phyloP scores from a whole-genome alignment of 257 asterid genomes.

The Solanum pinnatisectum region DNA sequence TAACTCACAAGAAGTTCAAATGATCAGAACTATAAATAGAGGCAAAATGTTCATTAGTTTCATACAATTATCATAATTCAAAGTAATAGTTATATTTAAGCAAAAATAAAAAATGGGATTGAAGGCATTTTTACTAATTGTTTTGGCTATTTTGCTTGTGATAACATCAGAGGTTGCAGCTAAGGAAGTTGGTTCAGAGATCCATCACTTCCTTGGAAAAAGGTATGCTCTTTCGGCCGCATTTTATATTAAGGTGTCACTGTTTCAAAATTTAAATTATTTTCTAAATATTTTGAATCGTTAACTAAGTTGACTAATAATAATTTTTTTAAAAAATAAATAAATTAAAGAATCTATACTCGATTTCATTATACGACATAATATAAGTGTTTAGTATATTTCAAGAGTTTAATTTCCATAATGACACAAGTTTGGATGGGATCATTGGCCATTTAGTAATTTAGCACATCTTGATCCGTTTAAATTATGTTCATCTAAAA shows the following conservation, averaged over 20 bases:
- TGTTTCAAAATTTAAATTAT: neutral
- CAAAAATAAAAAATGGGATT: neutral
- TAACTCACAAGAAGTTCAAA: neutral
- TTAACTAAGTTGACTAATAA: neutral
- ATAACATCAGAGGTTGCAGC: constrained; percentile 9
- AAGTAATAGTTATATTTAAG: neutral
- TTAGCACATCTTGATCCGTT: neutral
- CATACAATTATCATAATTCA: neutral
- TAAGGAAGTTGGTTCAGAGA: constrained; percentile 1
- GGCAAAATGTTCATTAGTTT: neutral
- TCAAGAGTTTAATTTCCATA: neutral
- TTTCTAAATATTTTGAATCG: neutral
- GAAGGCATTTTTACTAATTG: neutral
- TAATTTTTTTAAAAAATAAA: too few relatives aligned
- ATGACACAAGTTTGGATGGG: neutral
- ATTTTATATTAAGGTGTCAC: neutral
- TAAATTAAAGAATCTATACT: neutral
- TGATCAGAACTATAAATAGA: neutral
- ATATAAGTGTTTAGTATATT: too few relatives aligned
- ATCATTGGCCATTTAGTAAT: neutral
- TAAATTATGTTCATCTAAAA: neutral
- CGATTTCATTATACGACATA: too few relatives aligned
- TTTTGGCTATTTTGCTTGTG: neutral
- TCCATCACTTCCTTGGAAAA: neutral
- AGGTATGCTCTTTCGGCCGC: neutral